Evolutionary conservation across 768 basidiomycete species (phyloP).

Genomic region (Rhodotorula sphaerocarpa): DNA sequence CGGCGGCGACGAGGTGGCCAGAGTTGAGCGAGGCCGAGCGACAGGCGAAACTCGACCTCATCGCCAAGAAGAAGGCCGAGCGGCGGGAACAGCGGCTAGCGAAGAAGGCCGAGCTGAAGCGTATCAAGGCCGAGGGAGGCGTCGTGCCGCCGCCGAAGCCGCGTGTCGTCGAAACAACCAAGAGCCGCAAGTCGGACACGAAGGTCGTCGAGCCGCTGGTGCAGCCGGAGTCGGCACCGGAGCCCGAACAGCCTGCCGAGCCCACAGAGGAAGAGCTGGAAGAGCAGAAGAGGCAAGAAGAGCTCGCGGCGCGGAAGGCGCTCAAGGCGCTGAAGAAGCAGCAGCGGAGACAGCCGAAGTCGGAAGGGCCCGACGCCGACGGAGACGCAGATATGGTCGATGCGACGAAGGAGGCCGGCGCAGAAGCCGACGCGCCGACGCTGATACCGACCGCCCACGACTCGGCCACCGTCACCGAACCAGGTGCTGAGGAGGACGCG

Average conservation of each 20-base stretch:
- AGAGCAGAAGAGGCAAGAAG: constrained; percentile 32
- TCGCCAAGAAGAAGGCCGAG: constrained; percentile 31
- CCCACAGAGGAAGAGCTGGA: constrained; percentile 20
- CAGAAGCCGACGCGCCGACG: constrained; percentile 35
- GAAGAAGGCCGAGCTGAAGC: constrained; percentile 35
- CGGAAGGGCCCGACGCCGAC: background rate
- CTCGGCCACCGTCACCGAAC: constrained; percentile 7
- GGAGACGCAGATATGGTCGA: background rate
- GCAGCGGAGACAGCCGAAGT: constrained; percentile 13
- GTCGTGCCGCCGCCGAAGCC: constrained; percentile 31
- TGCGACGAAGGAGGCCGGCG: too few relatives aligned
- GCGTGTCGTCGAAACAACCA: constrained; percentile 35
- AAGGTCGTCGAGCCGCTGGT: constrained; percentile 8
- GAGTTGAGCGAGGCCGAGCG: constrained; percentile 30
- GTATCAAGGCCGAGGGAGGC: constrained; percentile 30
- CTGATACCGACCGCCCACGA: constrained; percentile 14
- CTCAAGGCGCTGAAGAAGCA: constrained; percentile 22
- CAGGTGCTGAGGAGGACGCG: background rate
- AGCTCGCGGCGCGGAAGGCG: constrained; percentile 19
- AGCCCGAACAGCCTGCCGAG: background rate
- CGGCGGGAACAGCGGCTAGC: constrained; percentile 24
- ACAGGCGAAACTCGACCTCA: constrained; percentile 17
- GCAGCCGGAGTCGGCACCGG: constrained; percentile 14
- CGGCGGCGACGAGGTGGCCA: constrained; percentile 14
- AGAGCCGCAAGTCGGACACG: constrained; percentile 2